Percentiles rank a stretch among this genome's conserved stretches.
These are phyloP conservation scores for Sporothrix phasma DNA, from an alignment of 2,329 filamentous ascomycete genomes.

Conservation along the genomic window DNA sequence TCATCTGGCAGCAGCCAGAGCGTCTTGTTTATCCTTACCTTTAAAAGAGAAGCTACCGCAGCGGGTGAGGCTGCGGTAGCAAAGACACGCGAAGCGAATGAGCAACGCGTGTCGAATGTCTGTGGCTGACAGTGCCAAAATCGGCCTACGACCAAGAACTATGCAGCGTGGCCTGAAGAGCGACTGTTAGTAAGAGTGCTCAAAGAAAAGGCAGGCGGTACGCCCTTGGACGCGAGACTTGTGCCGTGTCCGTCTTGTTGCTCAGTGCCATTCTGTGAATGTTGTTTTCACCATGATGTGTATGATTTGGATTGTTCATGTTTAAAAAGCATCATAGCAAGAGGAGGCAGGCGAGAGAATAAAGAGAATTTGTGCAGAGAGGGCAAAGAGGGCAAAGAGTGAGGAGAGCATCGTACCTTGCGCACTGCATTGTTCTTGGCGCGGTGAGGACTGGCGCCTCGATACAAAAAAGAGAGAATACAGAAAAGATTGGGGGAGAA, in stretches of 20 bases:
- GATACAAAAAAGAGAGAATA: background rate
- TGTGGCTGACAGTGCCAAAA: background rate
- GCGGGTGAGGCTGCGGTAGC: background rate
- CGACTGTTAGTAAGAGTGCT: background rate
- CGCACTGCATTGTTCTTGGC: slow-evolving; percentile 6
- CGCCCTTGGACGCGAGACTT: background rate
- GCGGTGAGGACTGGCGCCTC: background rate
- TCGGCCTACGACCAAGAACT: background rate
- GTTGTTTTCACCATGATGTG: slow-evolving; percentile 46
- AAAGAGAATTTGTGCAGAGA: too few relatives aligned
- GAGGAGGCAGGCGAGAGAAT: slow-evolving; percentile 9
- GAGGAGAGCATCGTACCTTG: slow-evolving; percentile 23
- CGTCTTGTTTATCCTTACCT: slow-evolving; percentile 32
- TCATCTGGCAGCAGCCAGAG: background rate
- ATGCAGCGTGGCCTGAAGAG: background rate
- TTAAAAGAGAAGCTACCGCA: slow-evolving; percentile 26
- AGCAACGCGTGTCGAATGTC: background rate
- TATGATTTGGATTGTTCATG: slow-evolving; percentile 57
- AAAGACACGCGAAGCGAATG: background rate
- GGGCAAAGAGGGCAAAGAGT: background rate
- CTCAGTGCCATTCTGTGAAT: slow-evolving; percentile 9
- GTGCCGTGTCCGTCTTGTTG: background rate
- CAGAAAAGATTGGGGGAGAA: background rate
- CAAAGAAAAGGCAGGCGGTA: background rate
- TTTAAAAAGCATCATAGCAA: slow-evolving; percentile 35